phyloP scores from a whole-genome alignment of 306 rosid genomes.

The Castanospermum australe region DNA sequence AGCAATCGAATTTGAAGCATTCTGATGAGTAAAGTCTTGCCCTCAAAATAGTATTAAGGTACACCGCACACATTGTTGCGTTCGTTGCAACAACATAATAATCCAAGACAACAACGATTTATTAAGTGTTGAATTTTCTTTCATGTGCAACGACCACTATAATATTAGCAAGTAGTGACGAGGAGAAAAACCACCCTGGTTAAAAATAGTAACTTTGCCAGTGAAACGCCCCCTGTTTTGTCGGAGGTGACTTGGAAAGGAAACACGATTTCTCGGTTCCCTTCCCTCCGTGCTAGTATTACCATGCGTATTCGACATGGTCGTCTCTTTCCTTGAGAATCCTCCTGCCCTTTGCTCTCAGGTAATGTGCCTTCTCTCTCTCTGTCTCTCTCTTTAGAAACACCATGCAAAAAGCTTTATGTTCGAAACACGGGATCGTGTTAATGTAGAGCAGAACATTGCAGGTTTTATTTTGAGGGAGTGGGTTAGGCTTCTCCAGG shows the following conservation, averaged over 20 bases:
- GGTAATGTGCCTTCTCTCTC: constrained; percentile 23
- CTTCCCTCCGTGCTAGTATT: not conserved
- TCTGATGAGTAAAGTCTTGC: not conserved
- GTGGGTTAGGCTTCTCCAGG: constrained; percentile 45
- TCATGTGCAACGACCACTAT: not conserved
- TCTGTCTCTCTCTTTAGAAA: not conserved
- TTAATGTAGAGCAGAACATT: no score
- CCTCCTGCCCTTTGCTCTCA: constrained; percentile 41
- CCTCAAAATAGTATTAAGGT: not conserved
- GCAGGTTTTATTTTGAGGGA: constrained; percentile 36
- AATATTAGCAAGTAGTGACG: constrained; percentile 30
- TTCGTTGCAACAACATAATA: not conserved
- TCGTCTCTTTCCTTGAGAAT: constrained; percentile 40
- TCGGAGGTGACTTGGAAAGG: constrained; percentile 27
- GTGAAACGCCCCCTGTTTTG: constrained; percentile 13
- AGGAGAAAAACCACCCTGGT: not conserved
- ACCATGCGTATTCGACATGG: constrained; percentile 16
- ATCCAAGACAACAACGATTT: not conserved
- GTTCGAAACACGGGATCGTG: not conserved
- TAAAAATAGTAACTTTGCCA: constrained; percentile 32
- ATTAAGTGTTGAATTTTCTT: not conserved
- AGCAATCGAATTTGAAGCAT: not conserved
- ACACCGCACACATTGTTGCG: not conserved
- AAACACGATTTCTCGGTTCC: not conserved
- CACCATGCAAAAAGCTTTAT: not conserved